phyloP scores from a whole-genome alignment of 225 moss, liverwort and hornwort species.

The Bryoerythrophyllum caledonicum region DNA sequence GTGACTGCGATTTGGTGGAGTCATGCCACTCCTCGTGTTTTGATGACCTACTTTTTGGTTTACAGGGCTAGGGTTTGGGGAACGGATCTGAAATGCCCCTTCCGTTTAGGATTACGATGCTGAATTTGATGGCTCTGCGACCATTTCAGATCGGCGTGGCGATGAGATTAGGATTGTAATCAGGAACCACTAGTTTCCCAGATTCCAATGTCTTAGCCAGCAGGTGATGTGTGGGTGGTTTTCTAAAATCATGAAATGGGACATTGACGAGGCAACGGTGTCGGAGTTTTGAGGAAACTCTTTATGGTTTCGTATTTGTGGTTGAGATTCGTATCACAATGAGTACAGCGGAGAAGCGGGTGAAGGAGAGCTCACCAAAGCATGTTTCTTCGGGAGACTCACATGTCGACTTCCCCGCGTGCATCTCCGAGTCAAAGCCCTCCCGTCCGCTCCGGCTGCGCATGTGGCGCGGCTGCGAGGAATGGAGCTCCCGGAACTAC shows the following conservation, averaged over 20 bases:
- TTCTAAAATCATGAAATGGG: too few relatives aligned
- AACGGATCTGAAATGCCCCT: not conserved
- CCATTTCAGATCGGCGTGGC: not conserved
- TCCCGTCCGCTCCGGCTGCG: slow-evolving; percentile 18
- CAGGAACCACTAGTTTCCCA: not conserved
- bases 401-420: slow-evolving; percentile 26
- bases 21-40: not conserved
- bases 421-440: slow-evolving; percentile 27
- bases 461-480: slow-evolving; percentile 40
- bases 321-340: slow-evolving; percentile 26
- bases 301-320: slow-evolving; percentile 6
- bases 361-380: slow-evolving; percentile 15
- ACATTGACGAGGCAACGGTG: not conserved
- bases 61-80: not conserved
- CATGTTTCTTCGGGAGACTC: slow-evolving; percentile 17
- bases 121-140: not conserved
- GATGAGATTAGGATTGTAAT: slow-evolving; percentile 24
- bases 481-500: slow-evolving; percentile 34
- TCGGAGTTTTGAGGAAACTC: slow-evolving; percentile 4
- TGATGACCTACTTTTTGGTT: not conserved
- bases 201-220: not conserved
- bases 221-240: not conserved
- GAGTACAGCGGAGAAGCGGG: slow-evolving; percentile 44
- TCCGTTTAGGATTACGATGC: too few relatives aligned
- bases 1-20: not conserved